Percentiles rank a stretch among this genome's conserved stretches.
Evolutionary conservation across 805 yeast genomes (phyloP).

Genomic region (Torulaspora franciscae): DNA sequence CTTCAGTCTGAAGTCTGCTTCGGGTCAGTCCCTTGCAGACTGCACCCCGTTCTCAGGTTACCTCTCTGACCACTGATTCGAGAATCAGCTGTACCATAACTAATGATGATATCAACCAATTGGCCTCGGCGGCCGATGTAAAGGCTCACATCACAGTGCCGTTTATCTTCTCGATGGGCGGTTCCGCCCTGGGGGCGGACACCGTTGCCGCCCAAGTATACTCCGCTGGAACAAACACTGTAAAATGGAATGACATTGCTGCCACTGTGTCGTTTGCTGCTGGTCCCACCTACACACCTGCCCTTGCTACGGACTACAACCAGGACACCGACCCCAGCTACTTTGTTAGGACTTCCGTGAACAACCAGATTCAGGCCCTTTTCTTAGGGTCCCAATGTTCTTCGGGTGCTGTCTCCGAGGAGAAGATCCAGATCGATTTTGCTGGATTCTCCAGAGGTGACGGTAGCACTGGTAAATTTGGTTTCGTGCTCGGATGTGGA

Average conservation of each 20-base stretch:
- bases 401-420: conserved; percentile 7
- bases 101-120: conserved; percentile 2
- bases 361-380: conserved; percentile 7
- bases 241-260: conserved; percentile 15
- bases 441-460: conserved; percentile 11
- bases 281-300: conserved; percentile 12
- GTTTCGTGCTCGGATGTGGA: conserved; percentile 12
- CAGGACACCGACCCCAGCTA: conserved; percentile 7
- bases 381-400: conserved; percentile 14
- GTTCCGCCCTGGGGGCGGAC: conserved; percentile 9
- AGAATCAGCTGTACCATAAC: conserved; percentile 11
- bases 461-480: conserved; percentile 7
- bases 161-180: conserved; percentile 14
- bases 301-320: conserved; percentile 5
- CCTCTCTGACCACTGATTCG: conserved; percentile 9
- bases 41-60: conserved; percentile 10
- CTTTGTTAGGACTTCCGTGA: conserved; percentile 7
- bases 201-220: conserved; percentile 10
- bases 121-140: conserved; percentile 10
- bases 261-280: conserved; percentile 13
- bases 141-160: conserved; percentile 8
- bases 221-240: conserved; percentile 12
- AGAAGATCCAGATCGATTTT: conserved; percentile 8
- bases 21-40: conserved; percentile 1
- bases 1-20: conserved; percentile 1